A percentile compares a stretch with the other conserved stretches of the same genome.
phyloP scores from a whole-genome alignment of 257 asterid genomes.

The Craterostigma plantagineum region DNA sequence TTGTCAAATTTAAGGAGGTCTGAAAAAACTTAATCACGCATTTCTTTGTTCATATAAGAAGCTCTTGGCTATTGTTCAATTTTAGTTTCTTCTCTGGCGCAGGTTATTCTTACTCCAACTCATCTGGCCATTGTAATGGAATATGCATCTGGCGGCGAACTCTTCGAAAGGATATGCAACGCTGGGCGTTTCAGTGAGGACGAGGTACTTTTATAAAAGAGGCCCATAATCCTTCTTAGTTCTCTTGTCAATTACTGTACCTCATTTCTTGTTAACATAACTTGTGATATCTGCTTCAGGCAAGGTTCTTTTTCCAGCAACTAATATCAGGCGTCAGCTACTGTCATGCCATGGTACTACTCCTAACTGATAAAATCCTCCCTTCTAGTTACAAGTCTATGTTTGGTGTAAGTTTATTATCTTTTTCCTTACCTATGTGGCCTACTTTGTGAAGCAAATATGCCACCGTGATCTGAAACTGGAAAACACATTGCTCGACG shows the following conservation, averaged over 20 bases:
- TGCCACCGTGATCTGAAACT: constrained; percentile 94
- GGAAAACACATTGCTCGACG: constrained; percentile 89
- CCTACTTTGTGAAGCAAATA: constrained; percentile 47
- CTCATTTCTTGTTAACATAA: too few relatives aligned
- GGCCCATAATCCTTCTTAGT: not conserved
- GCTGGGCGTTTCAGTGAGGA: constrained; percentile 98
- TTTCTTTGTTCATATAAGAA: constrained; percentile 5
- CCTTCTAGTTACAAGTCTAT: not conserved
- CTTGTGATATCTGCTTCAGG: constrained; percentile 22
- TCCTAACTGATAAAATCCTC: not conserved
- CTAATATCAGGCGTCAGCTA: constrained; percentile 97
- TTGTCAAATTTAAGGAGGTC: constrained; percentile 84
- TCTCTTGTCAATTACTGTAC: not conserved
- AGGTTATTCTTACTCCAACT: constrained; percentile 86
- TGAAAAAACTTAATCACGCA: not conserved
- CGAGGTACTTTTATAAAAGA: constrained; percentile 46
- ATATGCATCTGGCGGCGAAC: constrained; percentile 97
- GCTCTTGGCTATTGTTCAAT: not conserved
- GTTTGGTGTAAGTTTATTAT: too few relatives aligned
- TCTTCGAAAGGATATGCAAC: constrained; percentile 87
- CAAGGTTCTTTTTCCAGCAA: constrained; percentile 94
- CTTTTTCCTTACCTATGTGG: too few relatives aligned
- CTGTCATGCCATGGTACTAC: constrained; percentile 84
- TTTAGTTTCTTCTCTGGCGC: not conserved
- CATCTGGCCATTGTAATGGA: constrained; percentile 99